These are phyloP conservation scores for Clonostachys byssicola DNA, from an alignment of 2,329 filamentous ascomycete genomes.

Conservation along the genomic window DNA sequence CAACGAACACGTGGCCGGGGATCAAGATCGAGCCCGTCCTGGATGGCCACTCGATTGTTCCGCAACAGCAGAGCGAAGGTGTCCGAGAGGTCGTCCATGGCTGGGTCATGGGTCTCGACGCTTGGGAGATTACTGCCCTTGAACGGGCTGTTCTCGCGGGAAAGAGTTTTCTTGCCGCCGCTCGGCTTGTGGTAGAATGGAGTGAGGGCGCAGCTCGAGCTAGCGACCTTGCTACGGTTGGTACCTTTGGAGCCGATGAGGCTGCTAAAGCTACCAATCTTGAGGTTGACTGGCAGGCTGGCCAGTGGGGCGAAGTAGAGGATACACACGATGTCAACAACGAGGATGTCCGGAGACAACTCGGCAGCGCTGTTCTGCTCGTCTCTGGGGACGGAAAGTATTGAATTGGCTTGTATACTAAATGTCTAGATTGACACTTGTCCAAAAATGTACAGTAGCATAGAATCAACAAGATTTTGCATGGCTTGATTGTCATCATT, in stretches of 20 bases:
- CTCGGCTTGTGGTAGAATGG: conserved; percentile 81
- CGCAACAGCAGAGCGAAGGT: conserved; percentile 64
- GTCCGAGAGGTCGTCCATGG: conserved; percentile 74
- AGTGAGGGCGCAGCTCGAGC: conserved; percentile 53
- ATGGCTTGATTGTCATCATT: too few species aligned
- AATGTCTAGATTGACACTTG: too few species aligned
- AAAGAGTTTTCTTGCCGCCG: conserved; percentile 80
- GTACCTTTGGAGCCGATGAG: conserved; percentile 82
- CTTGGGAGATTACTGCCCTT: conserved; percentile 81
- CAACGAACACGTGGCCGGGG: conserved; percentile 76
- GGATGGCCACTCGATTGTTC: conserved; percentile 73
- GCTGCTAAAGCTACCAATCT: conserved; percentile 73
- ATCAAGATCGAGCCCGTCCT: conserved; percentile 75
- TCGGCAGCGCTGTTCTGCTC: conserved; percentile 81
- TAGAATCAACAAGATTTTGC: too few species aligned
- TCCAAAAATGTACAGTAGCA: too few species aligned
- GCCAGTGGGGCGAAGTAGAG: conserved; percentile 93
- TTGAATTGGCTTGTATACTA: too few species aligned
- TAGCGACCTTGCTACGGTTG: conserved; percentile 44
- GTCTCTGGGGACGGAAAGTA: conserved; percentile 54
- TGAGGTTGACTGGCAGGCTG: conserved; percentile 87
- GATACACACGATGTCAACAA: conserved; percentile 96
- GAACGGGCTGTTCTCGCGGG: conserved; percentile 80
- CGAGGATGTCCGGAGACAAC: conserved; percentile 81
- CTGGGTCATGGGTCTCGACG: conserved; percentile 69